Percentiles rank a stretch among this genome's conserved stretches.
phyloP scores from a whole-genome alignment of 2,329 filamentous ascomycete species.

The Pyrenophora tritici-repentis region DNA sequence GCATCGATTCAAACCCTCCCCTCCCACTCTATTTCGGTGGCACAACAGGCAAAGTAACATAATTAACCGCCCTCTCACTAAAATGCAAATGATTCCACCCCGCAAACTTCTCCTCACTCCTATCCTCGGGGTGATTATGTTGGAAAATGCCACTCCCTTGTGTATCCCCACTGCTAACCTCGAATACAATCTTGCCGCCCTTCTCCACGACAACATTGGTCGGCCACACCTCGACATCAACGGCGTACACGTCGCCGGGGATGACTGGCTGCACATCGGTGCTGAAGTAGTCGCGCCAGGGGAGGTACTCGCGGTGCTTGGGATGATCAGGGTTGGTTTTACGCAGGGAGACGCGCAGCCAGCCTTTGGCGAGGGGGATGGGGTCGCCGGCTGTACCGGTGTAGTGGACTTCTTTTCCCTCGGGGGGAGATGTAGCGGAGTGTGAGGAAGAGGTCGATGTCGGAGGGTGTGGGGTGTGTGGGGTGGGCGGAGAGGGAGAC shows the following conservation, averaged over 20 bases:
- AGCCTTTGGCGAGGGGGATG: conserved; percentile 67
- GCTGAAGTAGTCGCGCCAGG: conserved; percentile 63
- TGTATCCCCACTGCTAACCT: conserved; percentile 60
- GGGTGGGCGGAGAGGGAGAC: conserved; percentile 58
- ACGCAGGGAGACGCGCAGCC: conserved; percentile 63
- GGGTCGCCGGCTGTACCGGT: conserved; percentile 69
- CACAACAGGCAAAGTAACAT: conserved; percentile 59
- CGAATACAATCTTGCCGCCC: conserved; percentile 61
- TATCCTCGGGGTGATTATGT: conserved; percentile 58
- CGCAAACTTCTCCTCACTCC: conserved; percentile 49
- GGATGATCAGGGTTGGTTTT: conserved; percentile 58
- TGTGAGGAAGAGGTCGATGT: conserved; percentile 68
- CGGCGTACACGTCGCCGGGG: conserved; percentile 60
- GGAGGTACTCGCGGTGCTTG: conserved; percentile 60
- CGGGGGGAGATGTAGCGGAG: conserved; percentile 61
- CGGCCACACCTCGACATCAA: conserved; percentile 69
- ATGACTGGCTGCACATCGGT: conserved; percentile 59
- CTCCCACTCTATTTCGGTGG: conserved; percentile 44
- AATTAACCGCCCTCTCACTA: conserved; percentile 56
- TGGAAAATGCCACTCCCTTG: conserved; percentile 64
- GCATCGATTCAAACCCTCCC: no score
- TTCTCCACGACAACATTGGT: conserved; percentile 63
- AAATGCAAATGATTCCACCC: conserved; percentile 62
- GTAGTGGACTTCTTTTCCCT: conserved; percentile 64
- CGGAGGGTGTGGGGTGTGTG: conserved; percentile 51